Conservation (phyloP, 2,329 filamentous ascomycete genomes). For the Hypoxylon sp. region DNA sequence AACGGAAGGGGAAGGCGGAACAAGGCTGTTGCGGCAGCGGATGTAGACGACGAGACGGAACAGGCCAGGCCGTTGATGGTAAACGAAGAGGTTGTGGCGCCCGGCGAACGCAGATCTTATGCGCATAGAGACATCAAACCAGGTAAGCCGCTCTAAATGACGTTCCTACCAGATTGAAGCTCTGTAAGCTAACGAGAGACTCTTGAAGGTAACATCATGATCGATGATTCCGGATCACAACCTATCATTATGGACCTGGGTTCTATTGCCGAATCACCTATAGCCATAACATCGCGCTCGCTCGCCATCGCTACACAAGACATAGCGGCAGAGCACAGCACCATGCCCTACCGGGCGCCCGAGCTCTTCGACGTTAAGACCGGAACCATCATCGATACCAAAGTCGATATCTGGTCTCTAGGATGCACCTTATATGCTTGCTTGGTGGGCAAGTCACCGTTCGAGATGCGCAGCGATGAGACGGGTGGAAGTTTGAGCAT, state of each 20-base stretch:
- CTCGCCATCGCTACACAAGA: slow-evolving; percentile 94
- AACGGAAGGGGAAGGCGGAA: slow-evolving; percentile 56
- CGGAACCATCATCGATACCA: slow-evolving; percentile 90
- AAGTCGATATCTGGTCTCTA: slow-evolving; percentile 97
- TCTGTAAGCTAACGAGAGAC: slow-evolving; percentile 18
- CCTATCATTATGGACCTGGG: slow-evolving; percentile 98
- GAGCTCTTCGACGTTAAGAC: slow-evolving; percentile 99
- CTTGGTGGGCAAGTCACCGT: slow-evolving; percentile 94
- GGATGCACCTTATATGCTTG: slow-evolving; percentile 99
- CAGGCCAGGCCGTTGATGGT: slow-evolving; percentile 89
- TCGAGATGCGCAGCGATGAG: slow-evolving; percentile 95
- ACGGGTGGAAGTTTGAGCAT: slow-evolving; percentile 93
- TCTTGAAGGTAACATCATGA: slow-evolving; percentile 89
- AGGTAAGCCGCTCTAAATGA: slow-evolving; percentile 66
- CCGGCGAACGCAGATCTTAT: slow-evolving; percentile 81
- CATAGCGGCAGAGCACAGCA: slow-evolving; percentile 93
- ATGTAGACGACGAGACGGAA: slow-evolving; percentile 77
- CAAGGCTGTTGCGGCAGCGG: slow-evolving; percentile 58
- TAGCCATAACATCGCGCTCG: slow-evolving; percentile 89
- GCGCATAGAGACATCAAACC: slow-evolving; percentile 98
- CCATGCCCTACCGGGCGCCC: slow-evolving; percentile 97
- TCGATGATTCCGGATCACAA: slow-evolving; percentile 86
- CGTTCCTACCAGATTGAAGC: background rate
- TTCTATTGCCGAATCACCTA: slow-evolving; percentile 87
- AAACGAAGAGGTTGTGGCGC: slow-evolving; percentile 76